Conservation (phyloP, 1,284 basidiomycete species). For the Ceratobasidium sp. region DNA sequence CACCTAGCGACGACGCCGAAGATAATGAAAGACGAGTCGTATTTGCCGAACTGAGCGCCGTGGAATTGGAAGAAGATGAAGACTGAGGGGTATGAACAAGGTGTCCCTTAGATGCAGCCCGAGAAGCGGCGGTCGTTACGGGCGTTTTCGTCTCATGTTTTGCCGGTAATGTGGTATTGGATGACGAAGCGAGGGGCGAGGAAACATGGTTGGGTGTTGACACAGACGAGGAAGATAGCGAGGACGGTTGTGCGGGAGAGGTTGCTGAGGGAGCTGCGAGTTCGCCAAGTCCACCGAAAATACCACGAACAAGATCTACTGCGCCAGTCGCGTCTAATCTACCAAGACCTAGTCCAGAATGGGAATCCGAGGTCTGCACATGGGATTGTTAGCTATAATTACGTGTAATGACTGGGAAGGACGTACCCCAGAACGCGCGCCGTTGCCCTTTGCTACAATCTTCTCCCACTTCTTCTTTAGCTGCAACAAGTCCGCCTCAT, state of each 20-base stretch:
- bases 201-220: slow-evolving; percentile 48
- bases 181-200: slow-evolving; percentile 45
- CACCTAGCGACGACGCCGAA: slow-evolving; percentile 18
- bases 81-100: slow-evolving; percentile 14
- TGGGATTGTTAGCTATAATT: slow-evolving; percentile 4
- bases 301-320: slow-evolving; percentile 62
- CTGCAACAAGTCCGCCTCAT: slow-evolving; percentile 75
- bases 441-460: slow-evolving; percentile 64
- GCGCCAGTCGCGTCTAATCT: slow-evolving; percentile 46
- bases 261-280: slow-evolving; percentile 62
- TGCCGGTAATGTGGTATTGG: slow-evolving; percentile 44
- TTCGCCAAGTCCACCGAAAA: slow-evolving; percentile 72
- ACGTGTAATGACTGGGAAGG: too few relatives aligned
- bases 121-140: slow-evolving; percentile 35
- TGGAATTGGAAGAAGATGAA: slow-evolving; percentile 33
- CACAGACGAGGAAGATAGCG: slow-evolving; percentile 50
- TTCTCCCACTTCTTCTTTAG: slow-evolving; percentile 83
- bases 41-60: slow-evolving; percentile 15
- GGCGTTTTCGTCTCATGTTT: too few relatives aligned
- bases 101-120: slow-evolving; percentile 25
- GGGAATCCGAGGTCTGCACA: slow-evolving; percentile 32
- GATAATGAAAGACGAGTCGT: slow-evolving; percentile 22
- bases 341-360: slow-evolving; percentile 10
- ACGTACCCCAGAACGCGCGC: slow-evolving; percentile 44
- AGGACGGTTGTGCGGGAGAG: slow-evolving; percentile 41